Evolutionary conservation across 1,284 basidiomycete genomes (phyloP), one percentile per base, ranked within the genome.

Genomic region (Naganishia albida): DNA sequence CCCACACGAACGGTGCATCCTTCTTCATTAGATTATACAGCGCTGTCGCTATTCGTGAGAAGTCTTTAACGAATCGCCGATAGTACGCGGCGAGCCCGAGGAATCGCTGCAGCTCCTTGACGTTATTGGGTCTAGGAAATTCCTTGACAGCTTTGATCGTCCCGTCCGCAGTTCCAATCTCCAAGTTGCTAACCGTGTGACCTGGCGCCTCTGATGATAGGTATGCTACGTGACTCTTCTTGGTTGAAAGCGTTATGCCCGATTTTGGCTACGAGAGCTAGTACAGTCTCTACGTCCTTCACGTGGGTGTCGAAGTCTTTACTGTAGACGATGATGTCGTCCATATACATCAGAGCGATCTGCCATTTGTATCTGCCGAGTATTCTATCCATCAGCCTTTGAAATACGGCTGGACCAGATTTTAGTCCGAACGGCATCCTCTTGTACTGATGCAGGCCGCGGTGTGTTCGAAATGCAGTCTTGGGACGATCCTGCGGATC

Each of bases 401-500:
- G 81, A 63, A 81, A 82, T 0, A 80, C 72, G 2, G 74, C 67
- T 0, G 81, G 81, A 0, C 80, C 79, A 65, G 81, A 81, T 1
- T 74, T 67, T 1, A 77, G 70, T 1, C 81, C 81, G 64, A 83
- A 82, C 0, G 80, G 81, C 77, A 83, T 80, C 18, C 75, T 42
- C 34, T 67, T 69, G 68, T 81, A 82, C 66, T 82, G 78, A 44
- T 68, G 80, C 0, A 81, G 69, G 1, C 81, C 81, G 44, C 68
- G 62, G 67, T 81, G 80, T 0, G 77, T 76, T 23, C 77, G 62
- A 75, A 78, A 82, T 0, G 80, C 79, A 0, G 78, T 76, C 62
- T 80, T 80, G 56, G 77, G 71, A 7, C 67, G 65, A 23, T 74
- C 77, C 2, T 74, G 68, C 0, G 68, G 62, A 1, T 56, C 65